These are phyloP conservation scores for Xylaria sp. DNA, from an alignment of 2,329 filamentous ascomycete genomes.

Conservation along the genomic window DNA sequence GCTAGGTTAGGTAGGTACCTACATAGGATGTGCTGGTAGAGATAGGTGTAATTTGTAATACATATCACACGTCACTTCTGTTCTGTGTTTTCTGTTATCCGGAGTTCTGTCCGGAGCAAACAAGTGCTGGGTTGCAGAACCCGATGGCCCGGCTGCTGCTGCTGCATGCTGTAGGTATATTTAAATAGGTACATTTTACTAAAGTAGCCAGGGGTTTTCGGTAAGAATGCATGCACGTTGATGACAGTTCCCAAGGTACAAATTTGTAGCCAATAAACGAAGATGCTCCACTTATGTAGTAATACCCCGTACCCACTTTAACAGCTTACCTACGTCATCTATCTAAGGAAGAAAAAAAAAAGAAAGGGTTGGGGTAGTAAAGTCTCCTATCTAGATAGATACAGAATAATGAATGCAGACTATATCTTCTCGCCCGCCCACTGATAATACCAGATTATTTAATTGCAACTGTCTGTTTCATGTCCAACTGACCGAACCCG, in stretches of 20 bases:
- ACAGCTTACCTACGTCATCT: conserved; percentile 16
- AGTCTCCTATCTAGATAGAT: too few species aligned
- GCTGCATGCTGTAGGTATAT: too few species aligned
- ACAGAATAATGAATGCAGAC: too few species aligned
- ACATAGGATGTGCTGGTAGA: neutral
- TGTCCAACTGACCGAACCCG: neutral
- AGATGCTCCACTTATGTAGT: too few species aligned
- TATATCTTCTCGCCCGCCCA: too few species aligned
- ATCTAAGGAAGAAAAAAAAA: neutral
- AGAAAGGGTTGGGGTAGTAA: too few species aligned
- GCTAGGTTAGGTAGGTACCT: neutral
- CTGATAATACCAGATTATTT: too few species aligned
- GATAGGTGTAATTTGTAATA: neutral
- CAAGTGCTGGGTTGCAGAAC: neutral
- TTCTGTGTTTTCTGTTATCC: neutral
- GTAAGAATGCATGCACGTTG: conserved; percentile 18
- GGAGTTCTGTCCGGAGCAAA: neutral
- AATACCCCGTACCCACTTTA: conserved; percentile 3
- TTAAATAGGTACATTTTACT: too few species aligned
- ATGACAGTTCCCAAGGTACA: conserved; percentile 1
- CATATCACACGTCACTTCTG: neutral
- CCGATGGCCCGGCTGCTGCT: neutral
- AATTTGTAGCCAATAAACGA: conserved; percentile 14
- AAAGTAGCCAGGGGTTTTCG: conserved; percentile 1
- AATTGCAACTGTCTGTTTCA: too few species aligned